phyloP scores from a whole-genome alignment of 2,329 filamentous ascomycete species.

The Penicillium sp. region DNA sequence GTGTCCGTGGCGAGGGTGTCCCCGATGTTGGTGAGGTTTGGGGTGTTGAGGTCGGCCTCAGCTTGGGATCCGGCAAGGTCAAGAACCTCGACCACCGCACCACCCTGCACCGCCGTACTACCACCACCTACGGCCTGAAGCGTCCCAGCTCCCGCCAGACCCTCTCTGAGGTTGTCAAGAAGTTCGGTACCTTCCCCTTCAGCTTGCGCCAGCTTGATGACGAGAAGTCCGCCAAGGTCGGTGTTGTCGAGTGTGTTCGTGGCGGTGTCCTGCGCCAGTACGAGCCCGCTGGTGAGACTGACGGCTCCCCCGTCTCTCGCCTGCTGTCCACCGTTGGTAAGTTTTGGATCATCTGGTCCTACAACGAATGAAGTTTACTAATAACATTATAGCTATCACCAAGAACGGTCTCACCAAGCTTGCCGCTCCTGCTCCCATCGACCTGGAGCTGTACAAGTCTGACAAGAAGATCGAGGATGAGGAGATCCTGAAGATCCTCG shows the following conservation, averaged over 20 bases:
- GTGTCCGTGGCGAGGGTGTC: slow-evolving; percentile 84
- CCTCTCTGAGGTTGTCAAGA: slow-evolving; percentile 92
- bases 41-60: slow-evolving; percentile 96
- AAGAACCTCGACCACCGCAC: slow-evolving; percentile 86
- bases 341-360: slow-evolving; percentile 32
- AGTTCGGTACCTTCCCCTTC: slow-evolving; percentile 97
- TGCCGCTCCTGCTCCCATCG: slow-evolving; percentile 71
- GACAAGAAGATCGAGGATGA: slow-evolving; percentile 98
- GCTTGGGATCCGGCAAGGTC: slow-evolving; percentile 87
- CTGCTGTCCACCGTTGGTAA: slow-evolving; percentile 90
- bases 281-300: slow-evolving; percentile 93
- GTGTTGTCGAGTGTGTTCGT: slow-evolving; percentile 93
- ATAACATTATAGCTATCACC: slow-evolving; percentile 70
- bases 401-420: slow-evolving; percentile 95
- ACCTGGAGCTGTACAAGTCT: slow-evolving; percentile 81
- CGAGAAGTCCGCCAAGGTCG: slow-evolving; percentile 92
- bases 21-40: slow-evolving; percentile 92
- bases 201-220: slow-evolving; percentile 95
- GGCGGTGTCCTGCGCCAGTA: slow-evolving; percentile 92
- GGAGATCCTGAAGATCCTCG: slow-evolving; percentile 91
- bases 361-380: slow-evolving; percentile 16
- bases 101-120: slow-evolving; percentile 90
- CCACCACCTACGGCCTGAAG: slow-evolving; percentile 90
- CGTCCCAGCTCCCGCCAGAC: slow-evolving; percentile 89
- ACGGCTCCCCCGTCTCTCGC: slow-evolving; percentile 78